Evolutionary conservation across 768 basidiomycete genomes (phyloP), one percentile per base, ranked within the genome.

Genomic region (Filobasidium wieringae): DNA sequence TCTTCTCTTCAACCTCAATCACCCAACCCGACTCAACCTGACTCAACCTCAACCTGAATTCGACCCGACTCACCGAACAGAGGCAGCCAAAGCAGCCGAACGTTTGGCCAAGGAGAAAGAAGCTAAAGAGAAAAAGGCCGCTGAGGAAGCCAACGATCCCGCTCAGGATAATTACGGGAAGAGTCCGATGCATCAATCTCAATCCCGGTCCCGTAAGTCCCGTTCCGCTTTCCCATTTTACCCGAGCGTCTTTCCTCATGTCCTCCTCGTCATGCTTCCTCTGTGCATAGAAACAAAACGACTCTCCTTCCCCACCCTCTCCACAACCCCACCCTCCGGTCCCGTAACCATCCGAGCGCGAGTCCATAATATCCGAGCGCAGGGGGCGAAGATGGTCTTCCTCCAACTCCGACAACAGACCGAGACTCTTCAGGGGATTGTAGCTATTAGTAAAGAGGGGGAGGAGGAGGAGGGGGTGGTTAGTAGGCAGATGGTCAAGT

Each of bases 401-500:
- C 76, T 97, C 53, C 84, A 84, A 69, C 79, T 99, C 55, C 86
- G 93, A 59, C 93, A 99, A 73, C 81, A 87, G 65, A 84, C 80
- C 14, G 80, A 85, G 79, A 92, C 55, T 0, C 83, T 99, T 8
- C 93, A 97, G 72, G 91, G 86, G 33, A 77, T 97, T 37, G 70
- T 71, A 32, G 74, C 78, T 49, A 81, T 86, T 24, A 77, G 84
- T 9, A 80, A 82, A 11, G 85, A 82, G 45, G 65, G 65, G 19
- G 69, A 71, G 51, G 70, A 72, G 57, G 64, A 72, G 55, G 63
- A 70, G 62, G 43, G 29, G 43, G 83, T 81, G 67, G 80, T 97
- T 27, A 92, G 88, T 61, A 96, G 92, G 76, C 91, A 93, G 72
- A 99, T 99, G 95, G 82, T 90, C 36, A 95, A 90, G 75, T 97